Evolutionary conservation across 257 asterid genomes (phyloP), one percentile per base, ranked within the genome.

Genomic region (Handroanthus guayacan): DNA sequence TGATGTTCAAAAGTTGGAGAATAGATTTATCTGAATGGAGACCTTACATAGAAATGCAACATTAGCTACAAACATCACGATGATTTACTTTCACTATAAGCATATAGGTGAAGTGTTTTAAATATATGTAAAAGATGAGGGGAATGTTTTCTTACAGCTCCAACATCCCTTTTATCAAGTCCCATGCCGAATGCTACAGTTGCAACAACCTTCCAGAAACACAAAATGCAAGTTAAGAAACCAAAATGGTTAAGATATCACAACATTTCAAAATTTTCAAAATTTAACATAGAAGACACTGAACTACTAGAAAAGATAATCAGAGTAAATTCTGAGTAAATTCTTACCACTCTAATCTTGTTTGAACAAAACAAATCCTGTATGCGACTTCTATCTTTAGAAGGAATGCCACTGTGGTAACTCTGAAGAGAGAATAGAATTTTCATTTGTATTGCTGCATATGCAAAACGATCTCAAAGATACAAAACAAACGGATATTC

Each of bases 131-230:
- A 60, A 60, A 51, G 36, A 80, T 71, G 58, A 68, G 66, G 16
- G 52, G 69, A 62, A 62, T 45, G 38, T 79, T 71, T 74, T 70
- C 97, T 89, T 89, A 95, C 99, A 71, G 98, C 99, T 79, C 95
- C 98, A 84, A 95, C 89, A 69, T 95, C 98, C 60, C 90, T 90
- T 87, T 95, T 95, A 80, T 95, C 94, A 77, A 95, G 98, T 69
- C 99, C 99, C 99, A 95, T 92, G 82, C 99, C 98, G 12, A 95
- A 95, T 81, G 99, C 98, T 55, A 95, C 99, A 37, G 99, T 95
- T 74, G 99, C 99, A 80, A 95, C 99, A 86, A 95, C 94, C 99
- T 95, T 86, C 74, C 74, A 86, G 68, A 73, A 77, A 70, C 62
- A 86, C 75, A 77, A 63, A 77, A 65, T 17, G 50, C 75, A 82